Evolutionary conservation across 176 grass and related monocot species (phyloP), one percentile per base, ranked within the genome.

Genomic region (Alopecurus myosuroides): DNA sequence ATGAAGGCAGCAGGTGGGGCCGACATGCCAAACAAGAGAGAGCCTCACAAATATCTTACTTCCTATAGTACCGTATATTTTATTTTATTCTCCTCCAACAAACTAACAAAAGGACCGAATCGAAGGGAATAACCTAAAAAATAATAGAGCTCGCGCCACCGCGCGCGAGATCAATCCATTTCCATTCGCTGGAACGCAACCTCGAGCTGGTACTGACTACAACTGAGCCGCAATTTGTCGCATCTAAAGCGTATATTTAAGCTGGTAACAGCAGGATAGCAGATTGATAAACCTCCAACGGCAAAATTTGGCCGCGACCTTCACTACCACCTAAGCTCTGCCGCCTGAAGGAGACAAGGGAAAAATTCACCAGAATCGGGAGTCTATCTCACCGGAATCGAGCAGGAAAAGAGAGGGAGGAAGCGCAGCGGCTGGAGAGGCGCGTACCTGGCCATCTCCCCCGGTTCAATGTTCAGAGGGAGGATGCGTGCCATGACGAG

Each of bases 401-500:
- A 79, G 26, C 23, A 65, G 7, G 35, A 33, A 34, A 39, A 20
- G 31, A 14, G 19, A 40, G 25, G 23, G 4, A 17, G n/a, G 6
- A 62, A 1, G 22, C 1, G 74, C 11, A 18, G 63, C 70, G 34
- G 20, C 4, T 18, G 13, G 34, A 69, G 37, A 70, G 19, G 70
- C 26, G 72, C 41, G 51, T 78, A 86, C 88, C 88, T 86, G 64
- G 65, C 11, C 42, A 77, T 52, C 73, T 78, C 83, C 78, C 53
- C 65, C 64, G 56, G 53, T 11, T 86, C 79, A 39, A 86, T n/a
- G 84, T 80, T 65, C 29, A 91, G 85, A 29, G 85, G 81, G 69
- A 91, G 81, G 39, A 84, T 45, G 79, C 88, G 88, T 29, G 79
- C 74, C 88, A 90, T 83, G 56, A 9, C 55, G 17, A 22, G 8